Evolutionary conservation across 768 basidiomycete species (phyloP), one percentile per base, ranked within the genome.

Genomic region (Dioszegia aurantiaca): DNA sequence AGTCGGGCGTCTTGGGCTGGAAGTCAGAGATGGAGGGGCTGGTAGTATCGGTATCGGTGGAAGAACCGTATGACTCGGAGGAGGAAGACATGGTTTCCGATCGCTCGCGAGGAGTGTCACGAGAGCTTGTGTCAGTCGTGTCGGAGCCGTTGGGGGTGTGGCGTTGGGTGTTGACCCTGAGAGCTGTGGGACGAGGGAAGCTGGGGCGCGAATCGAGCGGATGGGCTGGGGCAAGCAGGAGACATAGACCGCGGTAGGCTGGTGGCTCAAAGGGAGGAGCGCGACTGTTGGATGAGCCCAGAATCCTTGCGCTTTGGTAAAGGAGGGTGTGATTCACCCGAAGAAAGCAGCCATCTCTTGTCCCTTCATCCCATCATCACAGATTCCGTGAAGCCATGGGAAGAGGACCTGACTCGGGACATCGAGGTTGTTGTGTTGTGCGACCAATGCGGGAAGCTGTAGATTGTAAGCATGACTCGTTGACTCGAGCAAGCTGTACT

Each of bases 331-430:
- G 26, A 60, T 69, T 59, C 26, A 70, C 69, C 75, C 73, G 52
- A 76, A 74, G 63, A 76, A 76, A 2, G 64, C 60, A 31, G 59
- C 75, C 75, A 72, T 72, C 27, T 66, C 66, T 24, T 57, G 48
- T 6, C 61, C 75, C 61, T 61, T 73, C 26, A 43, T 58, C 27
- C 59, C 73, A 45, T 73, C 75, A 45, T 76, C 75, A 28, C 67
- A 63, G 41, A 76, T 76, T 2, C 75, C 75, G 55, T 76, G 75
- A 12, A 76, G 58, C 75, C 75, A 76, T 1, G 75, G 75, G 46
- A 76, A 76, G 14, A 76, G 64, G 5, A 73, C 65, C 12, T 68
- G 63, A 40, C 67, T 69, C 14, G 75, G 75, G 4, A 65, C 68
- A 55, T 74, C 73, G 12, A 70, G 54, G 59, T 64, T 58, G 12